phyloP scores from a whole-genome alignment of 495 filamentous ascomycete species.

The Lophiotrema nucula region DNA sequence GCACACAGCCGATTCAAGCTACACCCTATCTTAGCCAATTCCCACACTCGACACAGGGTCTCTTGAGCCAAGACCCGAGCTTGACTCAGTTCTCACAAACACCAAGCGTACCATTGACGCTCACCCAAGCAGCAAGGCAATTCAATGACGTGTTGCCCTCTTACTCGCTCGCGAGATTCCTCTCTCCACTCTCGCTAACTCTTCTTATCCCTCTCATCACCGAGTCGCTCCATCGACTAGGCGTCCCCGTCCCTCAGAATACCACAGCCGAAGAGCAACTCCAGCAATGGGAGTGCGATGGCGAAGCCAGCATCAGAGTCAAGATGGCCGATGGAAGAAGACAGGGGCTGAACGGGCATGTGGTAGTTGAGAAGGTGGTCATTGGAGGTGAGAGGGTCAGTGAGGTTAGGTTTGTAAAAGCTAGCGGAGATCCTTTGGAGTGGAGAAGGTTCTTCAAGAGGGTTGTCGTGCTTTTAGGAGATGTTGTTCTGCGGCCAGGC shows the following conservation, averaged over 20 bases:
- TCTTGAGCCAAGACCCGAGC: conserved; percentile 80
- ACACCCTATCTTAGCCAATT: conserved; percentile 31
- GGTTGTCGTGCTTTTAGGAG: conserved; percentile 77
- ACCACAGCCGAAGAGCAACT: conserved; percentile 30
- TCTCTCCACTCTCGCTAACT: conserved; percentile 74
- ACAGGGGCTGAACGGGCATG: conserved; percentile 79
- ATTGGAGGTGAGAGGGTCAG: conserved; percentile 54
- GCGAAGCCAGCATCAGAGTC: conserved; percentile 61
- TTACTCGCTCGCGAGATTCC: conserved; percentile 85
- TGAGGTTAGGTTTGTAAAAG: conserved; percentile 89
- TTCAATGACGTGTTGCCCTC: conserved; percentile 86
- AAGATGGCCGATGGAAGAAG: conserved; percentile 73
- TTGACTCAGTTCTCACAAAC: conserved; percentile 87
- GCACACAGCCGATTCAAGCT: conserved; percentile 34
- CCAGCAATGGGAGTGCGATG: conserved; percentile 34
- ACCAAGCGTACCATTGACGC: conserved; percentile 72
- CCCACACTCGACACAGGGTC: conserved; percentile 50
- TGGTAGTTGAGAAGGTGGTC: conserved; percentile 69
- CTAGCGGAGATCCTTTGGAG: conserved; percentile 93
- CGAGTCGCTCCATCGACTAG: conserved; percentile 78
- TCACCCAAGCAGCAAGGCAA: conserved; percentile 80
- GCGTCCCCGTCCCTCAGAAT: conserved; percentile 67
- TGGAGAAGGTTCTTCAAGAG: conserved; percentile 98
- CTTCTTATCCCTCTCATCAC: conserved; percentile 75
- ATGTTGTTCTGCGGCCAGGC: conserved; percentile 57